These are phyloP conservation scores for Fraxinus angustifolia DNA, from an alignment of 305 asterid species.

Conservation along the genomic window DNA sequence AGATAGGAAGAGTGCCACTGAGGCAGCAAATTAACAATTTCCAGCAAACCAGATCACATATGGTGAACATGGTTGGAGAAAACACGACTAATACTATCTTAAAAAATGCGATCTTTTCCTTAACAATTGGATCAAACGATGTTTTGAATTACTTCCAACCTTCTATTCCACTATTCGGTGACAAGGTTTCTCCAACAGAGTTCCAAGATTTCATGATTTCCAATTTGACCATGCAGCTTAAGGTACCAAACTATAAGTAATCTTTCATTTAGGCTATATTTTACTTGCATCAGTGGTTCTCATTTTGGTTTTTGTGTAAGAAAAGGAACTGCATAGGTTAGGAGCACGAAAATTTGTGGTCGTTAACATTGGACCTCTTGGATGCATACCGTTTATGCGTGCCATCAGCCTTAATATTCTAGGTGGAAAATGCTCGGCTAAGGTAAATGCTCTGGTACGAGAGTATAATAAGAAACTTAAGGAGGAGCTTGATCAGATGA, in stretches of 20 bases:
- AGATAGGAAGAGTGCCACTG: slow-evolving; percentile 50
- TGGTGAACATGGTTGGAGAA: slow-evolving; percentile 43
- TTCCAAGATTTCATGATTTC: slow-evolving; percentile 47
- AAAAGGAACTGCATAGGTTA: slow-evolving; percentile 33
- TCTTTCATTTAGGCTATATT: neutral
- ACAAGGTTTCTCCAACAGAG: slow-evolving; percentile 29
- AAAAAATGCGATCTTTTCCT: slow-evolving; percentile 40
- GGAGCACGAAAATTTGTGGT: slow-evolving; percentile 46
- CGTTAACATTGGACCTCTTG: slow-evolving; percentile 38
- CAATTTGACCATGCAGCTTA: slow-evolving; percentile 36
- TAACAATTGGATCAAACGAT: slow-evolving; percentile 55
- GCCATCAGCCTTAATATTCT: slow-evolving; percentile 19
- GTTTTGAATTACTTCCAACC: slow-evolving; percentile 49
- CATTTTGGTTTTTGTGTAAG: neutral
- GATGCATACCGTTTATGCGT: slow-evolving; percentile 29
- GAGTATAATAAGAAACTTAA: slow-evolving; percentile 27
- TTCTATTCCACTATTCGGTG: slow-evolving; percentile 23
- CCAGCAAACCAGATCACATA: slow-evolving; percentile 36
- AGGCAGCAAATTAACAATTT: slow-evolving; percentile 45
- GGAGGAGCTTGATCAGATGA: slow-evolving; percentile 27
- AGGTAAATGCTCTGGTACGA: slow-evolving; percentile 21
- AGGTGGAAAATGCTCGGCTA: slow-evolving; percentile 18
- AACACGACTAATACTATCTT: slow-evolving; percentile 29
- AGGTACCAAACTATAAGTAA: slow-evolving; percentile 25
- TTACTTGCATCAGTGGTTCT: neutral